A percentile compares a stretch with the other conserved stretches of the same genome.
Evolutionary conservation across 129 eudicot species (phyloP).

Genomic region (sunflower (Helianthus annuus)): DNA sequence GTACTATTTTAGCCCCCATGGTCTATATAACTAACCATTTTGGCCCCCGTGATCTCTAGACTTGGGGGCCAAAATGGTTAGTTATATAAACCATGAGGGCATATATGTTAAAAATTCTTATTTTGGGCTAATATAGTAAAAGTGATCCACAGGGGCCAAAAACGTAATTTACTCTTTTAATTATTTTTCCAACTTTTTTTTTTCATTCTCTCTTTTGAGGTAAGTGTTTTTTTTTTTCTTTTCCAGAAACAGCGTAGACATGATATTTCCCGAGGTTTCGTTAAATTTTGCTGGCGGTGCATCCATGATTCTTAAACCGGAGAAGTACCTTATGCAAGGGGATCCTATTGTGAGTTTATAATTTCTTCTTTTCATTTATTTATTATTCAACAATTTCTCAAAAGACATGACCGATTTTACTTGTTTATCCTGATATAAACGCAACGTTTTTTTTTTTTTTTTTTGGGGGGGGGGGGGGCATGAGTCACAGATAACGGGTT

Average conservation of each 20-base stretch:
- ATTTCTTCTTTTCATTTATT: neutral
- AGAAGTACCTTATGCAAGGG: constrained; percentile 61
- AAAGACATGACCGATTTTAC: neutral
- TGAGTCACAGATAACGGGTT: too few species aligned
- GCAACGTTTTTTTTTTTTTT: constrained; percentile 7
- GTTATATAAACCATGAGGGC: too few species aligned
- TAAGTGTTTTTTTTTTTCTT: constrained; percentile 7
- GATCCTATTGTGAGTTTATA: constrained; percentile 62
- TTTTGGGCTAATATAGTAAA: too few species aligned
- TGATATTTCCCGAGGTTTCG: constrained; percentile 63
- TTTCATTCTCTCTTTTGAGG: neutral
- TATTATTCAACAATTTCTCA: neutral
- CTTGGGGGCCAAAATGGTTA: too few species aligned
- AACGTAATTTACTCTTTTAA: too few species aligned
- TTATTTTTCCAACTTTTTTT: neutral
- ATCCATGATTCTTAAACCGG: constrained; percentile 66
- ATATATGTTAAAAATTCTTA: too few species aligned
- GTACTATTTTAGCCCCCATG: too few species aligned
- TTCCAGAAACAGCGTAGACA: constrained; percentile 45
- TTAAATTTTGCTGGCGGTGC: constrained; percentile 88
- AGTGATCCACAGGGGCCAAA: too few species aligned
- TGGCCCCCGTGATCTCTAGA: too few species aligned
- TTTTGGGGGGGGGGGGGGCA: too few species aligned
- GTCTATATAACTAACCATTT: too few species aligned
- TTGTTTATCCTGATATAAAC: neutral